Evolutionary conservation across 495 filamentous ascomycete genomes (phyloP).

Genomic region (Penicillium chermesinum): DNA sequence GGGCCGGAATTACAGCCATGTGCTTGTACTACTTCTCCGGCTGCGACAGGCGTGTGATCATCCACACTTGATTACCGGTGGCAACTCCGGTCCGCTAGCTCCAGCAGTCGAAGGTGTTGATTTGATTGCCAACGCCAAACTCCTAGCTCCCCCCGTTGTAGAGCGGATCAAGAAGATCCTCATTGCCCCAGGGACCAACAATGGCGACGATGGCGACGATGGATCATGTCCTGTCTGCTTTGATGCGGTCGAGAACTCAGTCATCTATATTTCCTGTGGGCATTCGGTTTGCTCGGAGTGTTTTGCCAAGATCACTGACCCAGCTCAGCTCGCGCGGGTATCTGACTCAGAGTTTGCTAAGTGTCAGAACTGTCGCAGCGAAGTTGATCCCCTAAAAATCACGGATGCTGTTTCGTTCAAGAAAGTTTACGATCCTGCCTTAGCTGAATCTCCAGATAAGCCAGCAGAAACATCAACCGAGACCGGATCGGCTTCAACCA

Average conservation of each 20-base stretch:
- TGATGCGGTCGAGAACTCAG: conserved; percentile 67
- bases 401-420: conserved; percentile 72
- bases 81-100: conserved; percentile 48
- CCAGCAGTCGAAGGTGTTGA: conserved; percentile 53
- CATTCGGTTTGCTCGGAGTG: conserved; percentile 79
- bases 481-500: conserved; percentile 7
- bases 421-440: conserved; percentile 59
- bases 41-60: conserved; percentile 86
- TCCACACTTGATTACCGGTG: conserved; percentile 80
- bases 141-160: conserved; percentile 57
- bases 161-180: conserved; percentile 56
- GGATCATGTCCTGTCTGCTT: conserved; percentile 70
- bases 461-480: conserved; percentile 21
- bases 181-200: neutral
- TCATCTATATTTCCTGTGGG: conserved; percentile 80
- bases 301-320: conserved; percentile 66
- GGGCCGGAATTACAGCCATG: conserved; percentile 74
- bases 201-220: conserved; percentile 43
- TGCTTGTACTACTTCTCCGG: conserved; percentile 80
- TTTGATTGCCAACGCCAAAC: conserved; percentile 61
- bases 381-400: conserved; percentile 58
- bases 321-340: conserved; percentile 52
- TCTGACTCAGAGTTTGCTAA: conserved; percentile 51
- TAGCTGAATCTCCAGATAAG: no score
- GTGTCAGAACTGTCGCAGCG: conserved; percentile 73